These are phyloP conservation scores for Flammula alnicola DNA, from an alignment of 1,284 basidiomycete genomes.

Conservation along the genomic window DNA sequence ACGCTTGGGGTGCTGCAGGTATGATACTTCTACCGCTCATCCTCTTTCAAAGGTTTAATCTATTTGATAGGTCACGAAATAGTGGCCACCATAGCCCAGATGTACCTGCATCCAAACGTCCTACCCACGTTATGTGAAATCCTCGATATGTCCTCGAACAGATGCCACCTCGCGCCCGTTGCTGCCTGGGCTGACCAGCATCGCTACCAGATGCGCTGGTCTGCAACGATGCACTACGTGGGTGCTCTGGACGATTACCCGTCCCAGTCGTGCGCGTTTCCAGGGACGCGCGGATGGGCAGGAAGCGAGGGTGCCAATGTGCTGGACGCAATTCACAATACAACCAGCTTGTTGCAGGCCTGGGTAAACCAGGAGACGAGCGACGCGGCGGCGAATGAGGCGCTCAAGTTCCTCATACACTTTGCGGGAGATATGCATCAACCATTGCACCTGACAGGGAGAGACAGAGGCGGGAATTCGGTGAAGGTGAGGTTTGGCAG, in stretches of 20 bases:
- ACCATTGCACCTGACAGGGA: slow-evolving; percentile 87
- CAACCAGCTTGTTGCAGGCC: slow-evolving; percentile 62
- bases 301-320: slow-evolving; percentile 72
- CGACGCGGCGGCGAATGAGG: slow-evolving; percentile 53
- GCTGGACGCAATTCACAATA: slow-evolving; percentile 76
- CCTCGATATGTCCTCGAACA: slow-evolving; percentile 48
- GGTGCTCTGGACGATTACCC: slow-evolving; percentile 80
- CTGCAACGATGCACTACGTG: slow-evolving; percentile 76
- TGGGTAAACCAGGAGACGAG: slow-evolving; percentile 38
- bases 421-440: slow-evolving; percentile 92
- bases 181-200: slow-evolving; percentile 88
- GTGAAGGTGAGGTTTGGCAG: slow-evolving; percentile 74
- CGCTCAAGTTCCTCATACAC: slow-evolving; percentile 89
- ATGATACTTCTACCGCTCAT: too few relatives aligned
- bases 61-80: slow-evolving; percentile 78
- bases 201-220: slow-evolving; percentile 69
- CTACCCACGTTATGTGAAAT: slow-evolving; percentile 72
- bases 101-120: slow-evolving; percentile 81
- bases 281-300: slow-evolving; percentile 80
- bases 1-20: slow-evolving; percentile 44
- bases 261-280: slow-evolving; percentile 74
- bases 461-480: slow-evolving; percentile 85
- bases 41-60: too few relatives aligned
- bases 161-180: slow-evolving; percentile 78
- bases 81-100: slow-evolving; percentile 91